Evolutionary conservation across 2,329 filamentous ascomycete genomes (phyloP).

Genomic region (Diaporthe caulivora): DNA sequence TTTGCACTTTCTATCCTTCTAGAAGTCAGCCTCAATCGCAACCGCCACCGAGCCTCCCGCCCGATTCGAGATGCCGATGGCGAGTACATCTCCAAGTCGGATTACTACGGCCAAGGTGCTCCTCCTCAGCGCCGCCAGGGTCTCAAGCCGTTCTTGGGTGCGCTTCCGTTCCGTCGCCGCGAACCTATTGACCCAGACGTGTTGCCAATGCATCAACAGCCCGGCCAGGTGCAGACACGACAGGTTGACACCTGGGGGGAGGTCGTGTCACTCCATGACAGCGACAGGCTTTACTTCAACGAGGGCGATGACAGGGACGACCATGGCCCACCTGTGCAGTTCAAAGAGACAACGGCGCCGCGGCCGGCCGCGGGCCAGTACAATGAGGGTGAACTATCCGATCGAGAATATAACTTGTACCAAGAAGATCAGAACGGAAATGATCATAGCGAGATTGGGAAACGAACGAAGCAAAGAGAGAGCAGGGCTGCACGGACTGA

Average conservation of each 20-base stretch:
- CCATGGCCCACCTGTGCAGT: slow-evolving; percentile 30
- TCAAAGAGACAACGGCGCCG: slow-evolving; percentile 39
- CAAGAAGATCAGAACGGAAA: slow-evolving; percentile 28
- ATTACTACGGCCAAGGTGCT: slow-evolving; percentile 23
- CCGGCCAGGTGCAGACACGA: slow-evolving; percentile 35
- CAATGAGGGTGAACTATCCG: slow-evolving; percentile 37
- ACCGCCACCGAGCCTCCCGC: slow-evolving; percentile 26
- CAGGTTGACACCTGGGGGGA: slow-evolving; percentile 40
- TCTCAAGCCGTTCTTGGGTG: slow-evolving; percentile 1
- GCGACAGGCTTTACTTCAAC: slow-evolving; percentile 40
- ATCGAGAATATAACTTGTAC: slow-evolving; percentile 33
- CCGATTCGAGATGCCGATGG: slow-evolving; percentile 40
- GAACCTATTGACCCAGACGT: slow-evolving; percentile 34
- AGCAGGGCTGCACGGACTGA: slow-evolving; percentile 37
- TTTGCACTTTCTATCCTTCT: slow-evolving; percentile 73
- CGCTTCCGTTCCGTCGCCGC: slow-evolving; percentile 25
- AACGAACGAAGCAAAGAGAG: slow-evolving; percentile 34
- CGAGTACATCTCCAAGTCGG: slow-evolving; percentile 37
- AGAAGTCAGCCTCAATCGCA: slow-evolving; percentile 52
- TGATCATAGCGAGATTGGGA: slow-evolving; percentile 30
- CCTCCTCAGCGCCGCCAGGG: slow-evolving; percentile 38
- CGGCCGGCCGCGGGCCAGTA: slow-evolving; percentile 38
- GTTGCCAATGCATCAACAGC: slow-evolving; percentile 38
- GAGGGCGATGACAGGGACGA: slow-evolving; percentile 37
- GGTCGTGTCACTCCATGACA: slow-evolving; percentile 39